These are phyloP conservation scores for Fusarium buxicola DNA, from an alignment of 2,329 filamentous ascomycete species.

Conservation along the genomic window DNA sequence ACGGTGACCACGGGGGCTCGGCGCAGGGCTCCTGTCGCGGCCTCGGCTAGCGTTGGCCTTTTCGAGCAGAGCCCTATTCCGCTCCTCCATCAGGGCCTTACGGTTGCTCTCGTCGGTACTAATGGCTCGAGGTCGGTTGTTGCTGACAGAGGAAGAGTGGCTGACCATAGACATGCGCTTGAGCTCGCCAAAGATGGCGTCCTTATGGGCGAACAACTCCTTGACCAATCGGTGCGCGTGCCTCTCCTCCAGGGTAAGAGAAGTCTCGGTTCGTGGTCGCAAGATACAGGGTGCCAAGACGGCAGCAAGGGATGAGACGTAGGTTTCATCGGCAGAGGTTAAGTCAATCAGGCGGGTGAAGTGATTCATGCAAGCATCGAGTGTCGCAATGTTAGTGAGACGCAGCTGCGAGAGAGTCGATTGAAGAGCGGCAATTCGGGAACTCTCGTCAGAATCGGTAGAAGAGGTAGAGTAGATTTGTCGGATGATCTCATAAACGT, in stretches of 20 bases:
- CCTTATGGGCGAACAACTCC: conserved; percentile 93
- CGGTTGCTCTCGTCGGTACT: conserved; percentile 97
- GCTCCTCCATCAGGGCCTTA: conserved; percentile 92
- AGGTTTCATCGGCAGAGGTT: conserved; percentile 93
- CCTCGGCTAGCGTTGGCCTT: conserved; percentile 73
- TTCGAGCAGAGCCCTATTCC: conserved; percentile 82
- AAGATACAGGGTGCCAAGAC: conserved; percentile 86
- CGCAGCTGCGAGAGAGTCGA: conserved; percentile 95
- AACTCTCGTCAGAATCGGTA: conserved; percentile 79
- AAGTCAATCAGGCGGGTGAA: conserved; percentile 97
- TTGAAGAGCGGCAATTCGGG: conserved; percentile 90
- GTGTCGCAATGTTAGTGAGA: conserved; percentile 97
- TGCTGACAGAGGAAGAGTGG: conserved; percentile 68
- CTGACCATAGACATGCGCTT: conserved; percentile 85
- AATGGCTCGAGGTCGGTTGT: conserved; percentile 81
- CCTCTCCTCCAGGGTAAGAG: conserved; percentile 93
- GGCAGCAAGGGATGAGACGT: conserved; percentile 79
- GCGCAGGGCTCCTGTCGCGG: conserved; percentile 79
- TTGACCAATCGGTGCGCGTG: conserved; percentile 91
- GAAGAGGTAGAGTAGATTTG: conserved; percentile 91
- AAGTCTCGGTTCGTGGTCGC: conserved; percentile 86
- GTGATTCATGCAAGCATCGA: conserved; percentile 97
- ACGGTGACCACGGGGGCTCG: conserved; percentile 72
- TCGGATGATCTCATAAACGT: conserved; percentile 98
- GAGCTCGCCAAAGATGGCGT: conserved; percentile 93